phyloP scores from a whole-genome alignment of 1,284 basidiomycete species.

The Psilocybe mexicana region DNA sequence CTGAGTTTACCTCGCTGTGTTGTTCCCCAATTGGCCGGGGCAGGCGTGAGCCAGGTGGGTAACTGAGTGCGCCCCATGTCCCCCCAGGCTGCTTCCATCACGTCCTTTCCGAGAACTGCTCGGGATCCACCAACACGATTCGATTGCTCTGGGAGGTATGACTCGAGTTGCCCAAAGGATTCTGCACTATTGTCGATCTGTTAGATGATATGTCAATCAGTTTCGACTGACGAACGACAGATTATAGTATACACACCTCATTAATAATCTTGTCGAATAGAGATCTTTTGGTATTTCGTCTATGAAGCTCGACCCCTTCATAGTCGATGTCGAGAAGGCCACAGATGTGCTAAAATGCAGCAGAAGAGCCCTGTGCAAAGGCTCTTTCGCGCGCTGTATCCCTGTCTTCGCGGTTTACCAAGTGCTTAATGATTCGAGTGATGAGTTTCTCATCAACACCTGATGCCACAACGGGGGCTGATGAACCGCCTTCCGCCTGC shows the following conservation, averaged over 20 bases:
- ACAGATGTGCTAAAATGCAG: background rate
- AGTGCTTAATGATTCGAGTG: constrained; percentile 5
- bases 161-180: too few relatives aligned
- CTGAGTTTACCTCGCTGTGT: constrained; percentile 30
- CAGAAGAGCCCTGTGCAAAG: background rate
- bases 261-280: constrained; percentile 1
- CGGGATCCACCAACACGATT: background rate
- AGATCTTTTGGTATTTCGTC: background rate
- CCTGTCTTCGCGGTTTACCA: background rate
- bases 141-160: too few relatives aligned
- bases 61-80: constrained; percentile 26
- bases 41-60: constrained; percentile 32
- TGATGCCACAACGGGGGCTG: background rate
- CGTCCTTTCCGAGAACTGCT: constrained; percentile 16
- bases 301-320: background rate
- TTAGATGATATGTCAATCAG: too few relatives aligned
- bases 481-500: too few relatives aligned
- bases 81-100: constrained; percentile 24
- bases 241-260: background rate
- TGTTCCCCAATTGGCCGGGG: constrained; percentile 32
- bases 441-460: background rate
- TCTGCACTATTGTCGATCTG: too few relatives aligned
- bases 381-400: constrained; percentile 2
- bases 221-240: too few relatives aligned
- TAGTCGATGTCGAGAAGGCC: background rate